Evolutionary conservation across 1,284 basidiomycete species (phyloP).

Genomic region (Ustilago esculenta): DNA sequence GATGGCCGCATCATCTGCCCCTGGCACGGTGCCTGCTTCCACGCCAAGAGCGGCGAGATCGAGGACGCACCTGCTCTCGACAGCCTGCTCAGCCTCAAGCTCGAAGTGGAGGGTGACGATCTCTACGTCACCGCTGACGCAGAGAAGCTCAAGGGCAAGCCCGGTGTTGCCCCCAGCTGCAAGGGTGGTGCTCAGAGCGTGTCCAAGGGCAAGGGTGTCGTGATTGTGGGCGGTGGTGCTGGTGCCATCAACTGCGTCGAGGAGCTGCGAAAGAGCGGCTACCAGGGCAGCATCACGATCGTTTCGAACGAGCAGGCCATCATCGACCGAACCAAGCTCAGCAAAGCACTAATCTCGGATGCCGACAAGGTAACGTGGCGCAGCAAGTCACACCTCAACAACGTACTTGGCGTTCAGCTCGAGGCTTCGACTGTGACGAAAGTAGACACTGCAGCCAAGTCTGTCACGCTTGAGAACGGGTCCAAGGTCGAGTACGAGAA

Average conservation of each 20-base stretch:
- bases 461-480: slow-evolving; percentile 67
- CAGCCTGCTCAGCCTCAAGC: slow-evolving; percentile 83
- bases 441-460: slow-evolving; percentile 51
- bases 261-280: slow-evolving; percentile 85
- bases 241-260: slow-evolving; percentile 83
- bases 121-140: slow-evolving; percentile 82
- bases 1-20: slow-evolving; percentile 83
- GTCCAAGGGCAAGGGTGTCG: slow-evolving; percentile 73
- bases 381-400: slow-evolving; percentile 77
- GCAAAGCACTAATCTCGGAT: slow-evolving; percentile 84
- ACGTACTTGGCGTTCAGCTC: slow-evolving; percentile 81
- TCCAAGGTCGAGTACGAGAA: slow-evolving; percentile 65
- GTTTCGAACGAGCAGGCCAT: slow-evolving; percentile 82
- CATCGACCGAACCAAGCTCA: slow-evolving; percentile 89
- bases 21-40: slow-evolving; percentile 95
- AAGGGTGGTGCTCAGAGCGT: slow-evolving; percentile 65
- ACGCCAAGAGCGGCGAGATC: slow-evolving; percentile 72
- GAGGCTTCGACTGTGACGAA: slow-evolving; percentile 70
- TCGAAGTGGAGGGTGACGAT: slow-evolving; percentile 75
- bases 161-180: slow-evolving; percentile 52
- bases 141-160: slow-evolving; percentile 71
- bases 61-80: slow-evolving; percentile 91
- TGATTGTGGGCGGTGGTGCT: slow-evolving; percentile 86
- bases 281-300: slow-evolving; percentile 79
- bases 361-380: slow-evolving; percentile 80